Percentiles rank a stretch among this genome's conserved stretches.
These are phyloP conservation scores for Salix viminalis DNA, from an alignment of 345 rosid species.

Conservation along the genomic window DNA sequence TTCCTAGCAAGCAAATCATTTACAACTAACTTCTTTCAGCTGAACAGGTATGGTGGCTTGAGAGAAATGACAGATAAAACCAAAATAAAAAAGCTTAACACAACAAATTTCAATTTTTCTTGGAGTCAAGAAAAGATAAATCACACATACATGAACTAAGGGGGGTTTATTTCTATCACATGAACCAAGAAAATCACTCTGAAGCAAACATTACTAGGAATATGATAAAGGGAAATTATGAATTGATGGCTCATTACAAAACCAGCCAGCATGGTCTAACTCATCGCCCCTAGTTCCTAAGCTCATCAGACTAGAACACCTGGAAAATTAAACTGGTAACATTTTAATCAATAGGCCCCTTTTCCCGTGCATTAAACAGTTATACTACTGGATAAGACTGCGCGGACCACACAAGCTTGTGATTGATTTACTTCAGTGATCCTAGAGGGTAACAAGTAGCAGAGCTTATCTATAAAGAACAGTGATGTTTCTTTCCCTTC, in stretches of 20 bases:
- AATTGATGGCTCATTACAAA: background rate
- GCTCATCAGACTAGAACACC: background rate
- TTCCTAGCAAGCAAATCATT: constrained; percentile 29
- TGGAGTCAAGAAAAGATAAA: background rate
- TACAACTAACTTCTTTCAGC: background rate
- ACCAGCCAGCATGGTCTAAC: background rate
- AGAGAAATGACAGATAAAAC: background rate
- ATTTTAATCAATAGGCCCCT: background rate
- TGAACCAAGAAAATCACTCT: background rate
- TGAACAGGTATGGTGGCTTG: background rate
- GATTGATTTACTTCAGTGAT: background rate
- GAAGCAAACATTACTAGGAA: background rate
- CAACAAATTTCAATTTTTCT: background rate
- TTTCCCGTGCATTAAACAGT: background rate
- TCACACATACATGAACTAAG: background rate
- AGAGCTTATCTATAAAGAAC: background rate
- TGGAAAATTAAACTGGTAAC: background rate
- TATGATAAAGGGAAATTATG: background rate
- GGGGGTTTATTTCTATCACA: background rate
- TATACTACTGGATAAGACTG: background rate
- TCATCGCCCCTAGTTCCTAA: background rate
- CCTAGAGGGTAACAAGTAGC: background rate
- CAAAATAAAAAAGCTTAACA: background rate
- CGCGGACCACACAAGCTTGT: no score
- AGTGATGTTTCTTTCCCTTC: background rate